phyloP scores from a whole-genome alignment of 352 stramenopile species.

The Globisporangium perplexum region DNA sequence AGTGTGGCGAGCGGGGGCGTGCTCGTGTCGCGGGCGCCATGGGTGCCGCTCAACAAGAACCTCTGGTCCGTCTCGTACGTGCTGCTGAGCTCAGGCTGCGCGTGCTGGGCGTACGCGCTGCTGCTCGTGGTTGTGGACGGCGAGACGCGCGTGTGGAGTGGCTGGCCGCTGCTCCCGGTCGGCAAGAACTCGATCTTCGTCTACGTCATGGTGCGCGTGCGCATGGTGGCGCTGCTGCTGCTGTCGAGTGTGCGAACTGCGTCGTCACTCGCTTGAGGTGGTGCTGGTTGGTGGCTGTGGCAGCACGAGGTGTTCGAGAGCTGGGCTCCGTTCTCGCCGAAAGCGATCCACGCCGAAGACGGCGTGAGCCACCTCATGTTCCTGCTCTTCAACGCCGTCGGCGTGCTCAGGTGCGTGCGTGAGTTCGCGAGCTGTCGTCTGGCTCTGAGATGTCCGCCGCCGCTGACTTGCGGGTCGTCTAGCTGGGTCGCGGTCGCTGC shows the following conservation, averaged over 20 bases:
- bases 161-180: conserved; percentile 26
- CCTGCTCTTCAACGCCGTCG: conserved; percentile 42
- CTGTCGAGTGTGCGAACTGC: neutral
- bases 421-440: conserved; percentile 1
- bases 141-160: conserved; percentile 15
- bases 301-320: conserved; percentile 57
- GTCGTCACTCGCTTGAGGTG: conserved; percentile 1
- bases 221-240: conserved; percentile 1
- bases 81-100: conserved; percentile 34
- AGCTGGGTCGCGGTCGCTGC: conserved; percentile 34
- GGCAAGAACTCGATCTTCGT: conserved; percentile 73
- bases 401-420: conserved; percentile 27
- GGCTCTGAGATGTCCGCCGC: conserved; percentile 1
- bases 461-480: neutral
- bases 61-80: conserved; percentile 76
- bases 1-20: conserved; percentile 14
- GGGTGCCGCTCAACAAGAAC: conserved; percentile 85
- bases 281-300: neutral
- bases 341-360: conserved; percentile 12
- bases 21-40: conserved; percentile 4
- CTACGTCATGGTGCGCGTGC: conserved; percentile 54
- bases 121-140: conserved; percentile 18
- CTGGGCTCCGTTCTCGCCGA: conserved; percentile 40
- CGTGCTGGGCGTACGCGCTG: conserved; percentile 22
- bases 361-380: conserved; percentile 20